Conservation (phyloP, 108 stramenopile species). For the Fragilaria crotonensis region DNA sequence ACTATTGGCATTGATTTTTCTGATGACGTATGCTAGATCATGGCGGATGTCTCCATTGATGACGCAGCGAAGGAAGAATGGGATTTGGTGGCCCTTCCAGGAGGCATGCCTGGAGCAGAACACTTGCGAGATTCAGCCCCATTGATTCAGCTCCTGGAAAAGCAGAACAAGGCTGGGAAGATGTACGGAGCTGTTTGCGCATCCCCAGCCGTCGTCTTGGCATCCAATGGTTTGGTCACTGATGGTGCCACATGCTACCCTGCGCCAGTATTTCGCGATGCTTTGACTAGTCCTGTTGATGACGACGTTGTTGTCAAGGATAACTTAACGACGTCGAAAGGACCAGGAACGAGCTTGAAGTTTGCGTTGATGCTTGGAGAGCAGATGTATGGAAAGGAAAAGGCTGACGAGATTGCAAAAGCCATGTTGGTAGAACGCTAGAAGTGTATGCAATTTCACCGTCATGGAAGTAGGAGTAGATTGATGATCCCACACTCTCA, state of each 20-base stretch:
- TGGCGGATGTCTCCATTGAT: conserved; percentile 80
- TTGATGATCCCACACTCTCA: too few relatives aligned
- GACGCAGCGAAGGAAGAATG: conserved; percentile 75
- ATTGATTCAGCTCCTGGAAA: conserved; percentile 58
- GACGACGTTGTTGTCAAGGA: conserved; percentile 65
- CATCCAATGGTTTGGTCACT: conserved; percentile 54
- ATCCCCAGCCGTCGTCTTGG: conserved; percentile 81
- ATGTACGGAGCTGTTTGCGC: conserved; percentile 81
- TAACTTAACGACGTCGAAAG: conserved; percentile 65
- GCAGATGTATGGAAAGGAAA: conserved; percentile 51
- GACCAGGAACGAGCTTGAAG: conserved; percentile 67
- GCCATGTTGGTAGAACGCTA: conserved; percentile 36
- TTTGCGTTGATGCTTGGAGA: conserved; percentile 66
- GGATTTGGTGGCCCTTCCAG: conserved; percentile 79
- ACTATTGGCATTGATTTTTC: not conserved
- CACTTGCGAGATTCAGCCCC: conserved; percentile 64
- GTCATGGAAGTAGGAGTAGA: too few relatives aligned
- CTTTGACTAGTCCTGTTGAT: conserved; percentile 41
- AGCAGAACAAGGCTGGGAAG: conserved; percentile 56
- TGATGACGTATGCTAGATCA: conserved; percentile 43
- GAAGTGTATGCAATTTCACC: too few relatives aligned
- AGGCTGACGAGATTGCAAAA: conserved; percentile 42
- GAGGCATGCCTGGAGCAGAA: conserved; percentile 79
- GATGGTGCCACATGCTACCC: conserved; percentile 88
- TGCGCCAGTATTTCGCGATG: conserved; percentile 59